Conservation (phyloP, 2,329 filamentous ascomycete species). For the Elsinoe perseae region DNA sequence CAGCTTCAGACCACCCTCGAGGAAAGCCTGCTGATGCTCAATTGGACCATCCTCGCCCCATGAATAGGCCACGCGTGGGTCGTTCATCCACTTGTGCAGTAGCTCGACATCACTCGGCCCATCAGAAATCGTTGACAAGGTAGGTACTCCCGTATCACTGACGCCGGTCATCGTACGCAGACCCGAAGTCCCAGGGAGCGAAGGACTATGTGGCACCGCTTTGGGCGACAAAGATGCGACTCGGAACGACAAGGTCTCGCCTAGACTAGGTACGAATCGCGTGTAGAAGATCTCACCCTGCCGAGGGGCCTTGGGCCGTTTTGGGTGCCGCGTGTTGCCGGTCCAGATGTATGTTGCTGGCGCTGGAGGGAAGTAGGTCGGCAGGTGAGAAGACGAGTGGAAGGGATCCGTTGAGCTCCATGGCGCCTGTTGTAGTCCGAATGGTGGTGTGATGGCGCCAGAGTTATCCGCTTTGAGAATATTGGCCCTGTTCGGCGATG, state of each 20-base stretch:
- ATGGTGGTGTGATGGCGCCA: slow-evolving; percentile 7
- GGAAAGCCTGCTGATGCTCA: slow-evolving; percentile 56
- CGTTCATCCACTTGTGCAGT: slow-evolving; percentile 81
- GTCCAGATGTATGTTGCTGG: slow-evolving; percentile 76
- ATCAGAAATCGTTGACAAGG: slow-evolving; percentile 24
- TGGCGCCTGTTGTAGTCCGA: not conserved
- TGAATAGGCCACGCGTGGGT: slow-evolving; percentile 71
- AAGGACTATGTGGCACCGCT: slow-evolving; percentile 49
- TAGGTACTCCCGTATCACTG: slow-evolving; percentile 42
- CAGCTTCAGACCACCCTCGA: slow-evolving; percentile 56
- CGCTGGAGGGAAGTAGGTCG: slow-evolving; percentile 81
- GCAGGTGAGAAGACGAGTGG: slow-evolving; percentile 72
- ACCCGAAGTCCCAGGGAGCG: slow-evolving; percentile 16
- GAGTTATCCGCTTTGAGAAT: slow-evolving; percentile 22
- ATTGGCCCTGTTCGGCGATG: slow-evolving; percentile 15
- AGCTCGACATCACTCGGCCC: slow-evolving; percentile 55
- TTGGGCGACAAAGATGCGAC: slow-evolving; percentile 63
- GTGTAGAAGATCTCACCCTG: slow-evolving; percentile 90
- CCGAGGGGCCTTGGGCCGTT: slow-evolving; percentile 78
- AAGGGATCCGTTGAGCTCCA: slow-evolving; percentile 55
- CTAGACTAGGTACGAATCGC: slow-evolving; percentile 72
- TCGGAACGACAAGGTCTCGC: slow-evolving; percentile 82
- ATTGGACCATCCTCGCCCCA: slow-evolving; percentile 63
- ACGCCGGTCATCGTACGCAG: slow-evolving; percentile 35
- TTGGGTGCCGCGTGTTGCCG: slow-evolving; percentile 71